Conservation (phyloP, 208 protist genomes). For the Wallacemonas sp. region DNA sequence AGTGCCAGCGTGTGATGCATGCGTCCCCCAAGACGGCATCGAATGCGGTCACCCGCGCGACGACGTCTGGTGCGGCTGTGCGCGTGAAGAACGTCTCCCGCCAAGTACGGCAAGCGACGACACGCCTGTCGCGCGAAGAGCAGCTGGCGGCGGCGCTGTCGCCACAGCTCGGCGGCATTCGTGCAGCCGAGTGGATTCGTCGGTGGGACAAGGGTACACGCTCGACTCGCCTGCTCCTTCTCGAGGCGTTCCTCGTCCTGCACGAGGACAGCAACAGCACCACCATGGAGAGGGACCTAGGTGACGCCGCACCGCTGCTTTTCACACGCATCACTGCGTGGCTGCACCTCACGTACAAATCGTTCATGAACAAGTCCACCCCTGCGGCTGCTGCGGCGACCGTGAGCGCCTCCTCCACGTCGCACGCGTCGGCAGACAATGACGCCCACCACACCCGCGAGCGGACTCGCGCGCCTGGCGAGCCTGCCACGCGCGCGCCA, state of each 20-base stretch:
- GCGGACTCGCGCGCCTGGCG: not conserved
- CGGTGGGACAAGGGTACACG: slow-evolving; percentile 68
- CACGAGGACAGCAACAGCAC: slow-evolving; percentile 68
- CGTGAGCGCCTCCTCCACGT: not conserved
- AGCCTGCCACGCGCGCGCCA: not conserved
- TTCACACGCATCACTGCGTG: slow-evolving; percentile 83
- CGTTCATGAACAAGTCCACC: slow-evolving; percentile 5
- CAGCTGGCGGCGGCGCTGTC: slow-evolving; percentile 19
- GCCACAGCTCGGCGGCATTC: slow-evolving; percentile 32
- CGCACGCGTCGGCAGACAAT: not conserved
- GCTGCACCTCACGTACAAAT: slow-evolving; percentile 72
- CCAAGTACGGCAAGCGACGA: not conserved
- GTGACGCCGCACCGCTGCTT: slow-evolving; percentile 70
- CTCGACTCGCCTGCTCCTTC: slow-evolving; percentile 39
- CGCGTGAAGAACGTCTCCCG: not conserved
- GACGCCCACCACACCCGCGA: not conserved
- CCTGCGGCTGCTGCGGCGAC: not conserved
- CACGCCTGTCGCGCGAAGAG: not conserved
- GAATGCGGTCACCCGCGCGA: too few relatives aligned
- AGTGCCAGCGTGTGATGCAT: too few relatives aligned
- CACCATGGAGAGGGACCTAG: slow-evolving; percentile 66
- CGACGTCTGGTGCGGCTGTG: too few relatives aligned
- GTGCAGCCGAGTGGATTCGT: slow-evolving; percentile 57
- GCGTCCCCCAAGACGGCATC: too few relatives aligned
- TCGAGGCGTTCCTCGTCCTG: slow-evolving; percentile 59